Base-by-base conservation (phyloP, 2,329 filamentous ascomycete species). In the Aspergillus fischeri region DNA sequence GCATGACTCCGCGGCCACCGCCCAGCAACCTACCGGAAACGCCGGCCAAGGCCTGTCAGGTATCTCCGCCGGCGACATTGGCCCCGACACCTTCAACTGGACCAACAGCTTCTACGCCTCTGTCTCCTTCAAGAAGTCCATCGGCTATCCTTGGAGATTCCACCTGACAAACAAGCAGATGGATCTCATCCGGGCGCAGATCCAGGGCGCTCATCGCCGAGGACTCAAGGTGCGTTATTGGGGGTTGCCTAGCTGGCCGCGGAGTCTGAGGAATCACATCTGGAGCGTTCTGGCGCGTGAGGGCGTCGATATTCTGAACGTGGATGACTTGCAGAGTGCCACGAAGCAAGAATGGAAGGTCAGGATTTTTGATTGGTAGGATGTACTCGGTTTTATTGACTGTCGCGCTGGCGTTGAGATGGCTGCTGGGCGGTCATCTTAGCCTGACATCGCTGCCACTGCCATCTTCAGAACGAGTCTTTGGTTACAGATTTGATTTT, bases 101-200 rank as follows among this genome's bases (percentile, higher is more conserved):
- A 75, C 76, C 14, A 86, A 84, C 63, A 83, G 81, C 25, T 84
- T 81, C 72, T 86, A 85, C 67, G 83, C 83, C 17, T 82, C 78
- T 4, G 77, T 80, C 8, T 80, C 79, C 4, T 84, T 85, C 66
- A 73, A 69, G 11, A 67, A 70, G 6, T 70, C 78, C 6, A 74
- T 86, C 32, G 83, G 80, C 1, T 71, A 68, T 52, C 73, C 77
- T 7, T 83, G 81, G 80, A 73, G 75, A 29, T 80, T 82, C 27
- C 75, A 70, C 4, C 71, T 85, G 17, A 78, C 77, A 0, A 55
- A 68, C 1, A 55, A 62, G 3, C 82, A 85, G 61, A 67, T 81
- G 50, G 63, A 76, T 0, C 67, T 71, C 11, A 74, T 86, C 57
- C 73, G 81, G 29, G 72, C 73, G 4, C 83, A 86, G 65, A 79